phyloP scores from a whole-genome alignment of 2,329 filamentous ascomycete genomes.

The Epichloe baconii region DNA sequence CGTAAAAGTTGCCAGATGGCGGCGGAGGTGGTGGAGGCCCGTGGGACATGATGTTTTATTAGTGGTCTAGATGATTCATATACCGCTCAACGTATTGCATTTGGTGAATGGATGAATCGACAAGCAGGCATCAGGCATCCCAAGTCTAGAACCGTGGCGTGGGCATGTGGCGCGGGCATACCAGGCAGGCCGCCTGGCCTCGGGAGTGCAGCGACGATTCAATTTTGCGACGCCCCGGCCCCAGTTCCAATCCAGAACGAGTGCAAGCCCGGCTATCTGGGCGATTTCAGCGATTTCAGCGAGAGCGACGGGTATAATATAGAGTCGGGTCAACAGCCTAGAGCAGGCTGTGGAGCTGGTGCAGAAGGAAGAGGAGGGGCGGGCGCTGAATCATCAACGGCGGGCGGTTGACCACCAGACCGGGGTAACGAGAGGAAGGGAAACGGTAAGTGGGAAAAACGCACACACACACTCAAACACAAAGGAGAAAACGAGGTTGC shows the following conservation, averaged over 20 bases:
- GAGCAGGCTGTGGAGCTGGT: not conserved
- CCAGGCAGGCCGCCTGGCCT: constrained; percentile 3
- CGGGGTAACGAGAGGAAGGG: not conserved
- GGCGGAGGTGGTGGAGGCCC: constrained; percentile 5
- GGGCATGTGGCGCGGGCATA: constrained; percentile 4
- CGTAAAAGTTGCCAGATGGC: constrained; percentile 2
- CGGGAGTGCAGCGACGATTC: not conserved
- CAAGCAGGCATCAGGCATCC: not conserved
- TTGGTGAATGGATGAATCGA: not conserved
- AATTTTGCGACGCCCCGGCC: not conserved
- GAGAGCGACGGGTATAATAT: not conserved
- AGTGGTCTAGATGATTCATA: not conserved
- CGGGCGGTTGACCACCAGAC: not conserved
- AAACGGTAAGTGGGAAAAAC: not conserved
- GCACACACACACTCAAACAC: not conserved
- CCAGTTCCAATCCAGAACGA: not conserved
- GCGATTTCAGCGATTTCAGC: not conserved
- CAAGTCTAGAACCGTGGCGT: constrained; percentile 1
- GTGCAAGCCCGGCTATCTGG: not conserved
- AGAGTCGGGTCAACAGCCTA: not conserved
- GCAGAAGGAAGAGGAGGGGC: not conserved
- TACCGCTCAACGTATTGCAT: constrained; percentile 1
- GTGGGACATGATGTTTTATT: constrained; percentile 6
- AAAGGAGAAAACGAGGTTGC: not conserved
- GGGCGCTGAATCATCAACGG: no score